Evolutionary conservation across 108 stramenopile species (phyloP).

Genomic region (Cyclostephanos invisitatus): DNA sequence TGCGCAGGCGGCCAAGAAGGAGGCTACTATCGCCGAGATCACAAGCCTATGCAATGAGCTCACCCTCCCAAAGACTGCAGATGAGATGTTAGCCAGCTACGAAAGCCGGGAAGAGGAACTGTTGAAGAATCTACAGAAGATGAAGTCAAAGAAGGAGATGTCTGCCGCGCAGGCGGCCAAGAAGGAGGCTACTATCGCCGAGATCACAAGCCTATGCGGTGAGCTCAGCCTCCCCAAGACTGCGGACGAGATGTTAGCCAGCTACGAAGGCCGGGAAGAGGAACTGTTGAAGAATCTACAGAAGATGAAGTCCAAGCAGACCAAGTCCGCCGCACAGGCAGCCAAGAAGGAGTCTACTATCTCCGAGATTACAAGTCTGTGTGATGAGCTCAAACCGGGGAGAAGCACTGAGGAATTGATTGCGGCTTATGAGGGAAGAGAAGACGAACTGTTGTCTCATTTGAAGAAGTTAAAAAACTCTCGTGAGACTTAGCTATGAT

Average conservation of each 20-base stretch:
- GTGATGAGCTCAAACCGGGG: constrained; percentile 7
- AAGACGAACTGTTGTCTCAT: constrained; percentile 20
- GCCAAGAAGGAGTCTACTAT: constrained; percentile 5
- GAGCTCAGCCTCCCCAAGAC: constrained; percentile 1
- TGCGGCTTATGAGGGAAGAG: constrained; percentile 25
- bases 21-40: background rate
- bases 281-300: constrained; percentile 14
- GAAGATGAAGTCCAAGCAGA: constrained; percentile 15
- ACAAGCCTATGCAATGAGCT: background rate
- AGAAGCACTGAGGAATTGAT: constrained; percentile 21
- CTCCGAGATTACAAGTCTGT: constrained; percentile 2
- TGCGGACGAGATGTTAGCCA: constrained; percentile 3
- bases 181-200: background rate
- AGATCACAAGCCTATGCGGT: background rate
- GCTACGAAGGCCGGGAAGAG: constrained; percentile 7
- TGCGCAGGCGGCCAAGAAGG: background rate
- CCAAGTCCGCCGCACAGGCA: background rate
- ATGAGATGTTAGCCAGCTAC: background rate
- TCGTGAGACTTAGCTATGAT: background rate
- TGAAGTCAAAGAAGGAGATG: constrained; percentile 11
- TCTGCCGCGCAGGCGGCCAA: background rate
- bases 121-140: constrained; percentile 13
- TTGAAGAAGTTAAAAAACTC: constrained; percentile 11
- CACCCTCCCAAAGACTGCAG: background rate
- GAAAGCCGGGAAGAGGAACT: constrained; percentile 3